Evolutionary conservation across 345 rosid genomes (phyloP).

Genomic region (Excoecaria agallocha): DNA sequence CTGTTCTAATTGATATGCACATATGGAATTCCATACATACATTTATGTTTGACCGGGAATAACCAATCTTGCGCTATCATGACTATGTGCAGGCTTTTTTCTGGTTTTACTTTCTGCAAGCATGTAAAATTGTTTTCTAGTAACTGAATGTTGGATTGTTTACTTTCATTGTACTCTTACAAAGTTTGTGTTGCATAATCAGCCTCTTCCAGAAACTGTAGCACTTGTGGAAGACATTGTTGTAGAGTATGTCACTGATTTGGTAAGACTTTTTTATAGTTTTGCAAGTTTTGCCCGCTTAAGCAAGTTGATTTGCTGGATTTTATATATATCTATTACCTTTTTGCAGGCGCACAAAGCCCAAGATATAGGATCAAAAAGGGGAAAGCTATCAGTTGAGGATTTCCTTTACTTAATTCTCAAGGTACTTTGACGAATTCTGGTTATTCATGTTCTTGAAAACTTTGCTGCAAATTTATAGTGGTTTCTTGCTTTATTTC

Average conservation of each 20-base stretch:
- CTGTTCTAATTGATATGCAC: neutral
- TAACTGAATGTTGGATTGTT: neutral
- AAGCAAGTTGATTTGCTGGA: neutral
- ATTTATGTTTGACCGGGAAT: too few species aligned
- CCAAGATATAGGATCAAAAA: slow-evolving; percentile 77
- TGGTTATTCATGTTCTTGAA: neutral
- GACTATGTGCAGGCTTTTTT: neutral
- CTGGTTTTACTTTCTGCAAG: neutral
- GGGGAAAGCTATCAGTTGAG: slow-evolving; percentile 80
- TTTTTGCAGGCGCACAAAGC: slow-evolving; percentile 72
- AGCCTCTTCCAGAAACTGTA: slow-evolving; percentile 95
- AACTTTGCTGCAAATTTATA: neutral
- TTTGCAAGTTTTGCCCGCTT: neutral
- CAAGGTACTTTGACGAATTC: slow-evolving; percentile 48
- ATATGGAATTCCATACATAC: neutral
- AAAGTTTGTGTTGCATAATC: slow-evolving; percentile 23
- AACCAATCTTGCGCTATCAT: neutral
- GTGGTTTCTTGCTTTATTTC: neutral
- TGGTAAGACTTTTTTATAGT: slow-evolving; percentile 45
- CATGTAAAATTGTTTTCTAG: neutral
- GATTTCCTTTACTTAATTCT: slow-evolving; percentile 80
- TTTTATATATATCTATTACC: neutral
- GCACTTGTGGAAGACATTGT: slow-evolving; percentile 92
- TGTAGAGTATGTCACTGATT: slow-evolving; percentile 82
- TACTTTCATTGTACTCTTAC: neutral